Evolutionary conservation across 2,329 filamentous ascomycete genomes (phyloP), one percentile per base, ranked within the genome.

Genomic region (Thelonectria olida): DNA sequence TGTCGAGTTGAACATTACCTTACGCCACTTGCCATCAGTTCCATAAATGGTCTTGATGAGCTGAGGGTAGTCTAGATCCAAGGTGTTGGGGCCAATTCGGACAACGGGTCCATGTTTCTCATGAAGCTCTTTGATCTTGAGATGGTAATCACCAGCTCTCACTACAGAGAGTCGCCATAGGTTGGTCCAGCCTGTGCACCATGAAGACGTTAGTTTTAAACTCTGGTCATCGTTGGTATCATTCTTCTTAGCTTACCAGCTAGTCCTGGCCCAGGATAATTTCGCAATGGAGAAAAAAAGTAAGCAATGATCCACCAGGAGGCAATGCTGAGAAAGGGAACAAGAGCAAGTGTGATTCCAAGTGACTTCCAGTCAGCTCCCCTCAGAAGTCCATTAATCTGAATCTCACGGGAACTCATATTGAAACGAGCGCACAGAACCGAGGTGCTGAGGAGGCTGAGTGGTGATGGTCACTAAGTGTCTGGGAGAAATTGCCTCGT

Each of bases 51-150:
- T 74, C 54, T 75, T 76, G 55, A 76, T 72, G 59, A 80, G 55
- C 17, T 75, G 72, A 2, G 79, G 78, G 2, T 72, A 64, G 54
- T 78, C 74, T 5, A 81, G 62, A 31, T 76, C 74, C 2, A 81
- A 51, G 8, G 75, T 59, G 53, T 80, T 80, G 7, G 79, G 79
- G 1, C 72, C 78, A 15, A 80, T 75, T 4, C 76, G 75, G 4
- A 81, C 76, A 7, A 79, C 72, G 0, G 78, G 77, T 0, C 79
- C 79, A 60, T 80, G 75, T 51, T 75, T 73, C 5, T 74, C 66
- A 48, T 80, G 78, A 6, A 80, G 70, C 17, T 72, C 62, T 25
- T 76, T 71, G 39, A 74, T 70, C 12, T 68, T 65, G 7, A 71
- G 9, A 15, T 77, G 73, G 38, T 67, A 75, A 6, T 67, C 66